phyloP scores from a whole-genome alignment of 148 eudicot species.

The Camellia sinensis region DNA sequence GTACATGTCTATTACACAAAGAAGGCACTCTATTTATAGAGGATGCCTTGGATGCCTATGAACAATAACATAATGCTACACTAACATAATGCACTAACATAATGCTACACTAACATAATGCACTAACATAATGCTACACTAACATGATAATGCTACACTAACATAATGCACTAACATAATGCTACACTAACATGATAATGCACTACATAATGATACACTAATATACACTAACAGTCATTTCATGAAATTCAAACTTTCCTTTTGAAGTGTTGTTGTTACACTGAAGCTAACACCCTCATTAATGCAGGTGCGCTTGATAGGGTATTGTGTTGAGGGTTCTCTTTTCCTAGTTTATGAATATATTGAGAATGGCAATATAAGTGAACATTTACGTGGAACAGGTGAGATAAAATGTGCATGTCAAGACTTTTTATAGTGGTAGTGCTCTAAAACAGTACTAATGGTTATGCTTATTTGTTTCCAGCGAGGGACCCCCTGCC shows the following conservation, averaged over 20 bases:
- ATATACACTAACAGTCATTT: too few species aligned
- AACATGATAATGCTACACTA: too few species aligned
- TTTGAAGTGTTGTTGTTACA: background rate
- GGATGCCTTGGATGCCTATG: too few species aligned
- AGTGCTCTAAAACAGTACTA: background rate
- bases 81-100: too few species aligned
- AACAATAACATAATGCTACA: too few species aligned
- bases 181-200: too few species aligned
- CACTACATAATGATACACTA: too few species aligned
- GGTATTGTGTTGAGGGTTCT: slow-evolving; percentile 76
- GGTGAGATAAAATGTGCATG: slow-evolving; percentile 35
- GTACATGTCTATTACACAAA: too few species aligned
- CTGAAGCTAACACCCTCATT: background rate
- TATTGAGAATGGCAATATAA: slow-evolving; percentile 77
- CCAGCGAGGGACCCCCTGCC: slow-evolving; percentile 56
- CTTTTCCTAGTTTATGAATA: slow-evolving; percentile 84
- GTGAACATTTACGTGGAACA: slow-evolving; percentile 71
- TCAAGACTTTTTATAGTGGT: background rate
- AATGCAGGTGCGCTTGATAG: slow-evolving; percentile 81
- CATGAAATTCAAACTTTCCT: background rate
- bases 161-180: too few species aligned
- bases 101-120: too few species aligned
- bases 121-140: too few species aligned
- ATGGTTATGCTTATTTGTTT: slow-evolving; percentile 4
- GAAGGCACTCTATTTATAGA: too few species aligned